Conservation (phyloP, 129 eudicot genomes). For the Centaurea solstitialis region DNA sequence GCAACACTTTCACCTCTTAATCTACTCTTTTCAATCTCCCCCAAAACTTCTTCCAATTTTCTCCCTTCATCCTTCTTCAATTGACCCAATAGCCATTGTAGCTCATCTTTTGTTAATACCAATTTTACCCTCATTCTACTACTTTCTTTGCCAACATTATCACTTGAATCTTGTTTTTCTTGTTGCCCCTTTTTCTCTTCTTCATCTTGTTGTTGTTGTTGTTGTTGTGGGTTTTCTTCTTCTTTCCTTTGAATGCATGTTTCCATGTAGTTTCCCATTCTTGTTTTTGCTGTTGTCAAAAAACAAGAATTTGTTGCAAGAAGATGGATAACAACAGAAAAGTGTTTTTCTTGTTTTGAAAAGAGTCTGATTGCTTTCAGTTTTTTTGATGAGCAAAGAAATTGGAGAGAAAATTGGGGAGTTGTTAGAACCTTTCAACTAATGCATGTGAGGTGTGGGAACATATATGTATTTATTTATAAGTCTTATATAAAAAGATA, state of each 20-base stretch:
- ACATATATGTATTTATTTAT: slow-evolving; percentile 33
- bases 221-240: slow-evolving; percentile 10
- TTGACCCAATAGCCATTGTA: slow-evolving; percentile 63
- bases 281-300: background rate
- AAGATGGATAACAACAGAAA: slow-evolving; percentile 10
- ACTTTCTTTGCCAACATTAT: slow-evolving; percentile 23
- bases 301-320: slow-evolving; percentile 6
- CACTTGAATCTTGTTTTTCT: slow-evolving; percentile 25
- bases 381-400: slow-evolving; percentile 9
- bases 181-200: background rate
- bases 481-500: background rate
- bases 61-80: slow-evolving; percentile 46
- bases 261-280: slow-evolving; percentile 77
- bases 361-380: background rate
- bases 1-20: slow-evolving; percentile 28
- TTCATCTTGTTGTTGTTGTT: background rate
- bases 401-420: slow-evolving; percentile 22
- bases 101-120: slow-evolving; percentile 73
- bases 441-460: slow-evolving; percentile 53
- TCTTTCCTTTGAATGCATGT: slow-evolving; percentile 37
- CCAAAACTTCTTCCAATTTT: slow-evolving; percentile 59
- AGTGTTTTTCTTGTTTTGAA: background rate
- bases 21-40: slow-evolving; percentile 62
- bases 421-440: slow-evolving; percentile 45
- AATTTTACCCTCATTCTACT: slow-evolving; percentile 53